Percentiles rank a stretch among this genome's conserved stretches.
phyloP scores from a whole-genome alignment of 352 stramenopile species.

The Phytophthora tubulina region DNA sequence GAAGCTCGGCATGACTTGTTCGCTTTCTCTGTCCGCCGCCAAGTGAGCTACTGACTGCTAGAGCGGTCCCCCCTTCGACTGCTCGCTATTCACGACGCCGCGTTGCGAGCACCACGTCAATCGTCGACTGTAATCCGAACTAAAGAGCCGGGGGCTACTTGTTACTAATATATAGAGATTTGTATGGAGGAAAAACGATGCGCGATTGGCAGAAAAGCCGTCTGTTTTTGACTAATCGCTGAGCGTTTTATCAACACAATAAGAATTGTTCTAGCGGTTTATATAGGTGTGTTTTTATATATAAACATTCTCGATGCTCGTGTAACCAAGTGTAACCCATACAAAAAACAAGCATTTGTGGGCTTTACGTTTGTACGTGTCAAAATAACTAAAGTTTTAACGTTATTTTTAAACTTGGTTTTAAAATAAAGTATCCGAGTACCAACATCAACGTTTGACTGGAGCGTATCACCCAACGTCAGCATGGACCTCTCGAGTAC shows the following conservation, averaged over 20 bases:
- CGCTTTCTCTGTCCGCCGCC: conserved; percentile 23
- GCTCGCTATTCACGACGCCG: conserved; percentile 28
- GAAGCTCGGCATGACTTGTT: conserved; percentile 66
- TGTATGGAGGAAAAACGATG: conserved; percentile 33
- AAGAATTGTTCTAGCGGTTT: too few species aligned
- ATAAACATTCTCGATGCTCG: too few species aligned
- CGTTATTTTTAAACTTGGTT: too few species aligned
- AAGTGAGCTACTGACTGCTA: conserved; percentile 33
- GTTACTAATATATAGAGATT: conserved; percentile 21
- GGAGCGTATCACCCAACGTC: conserved; percentile 19
- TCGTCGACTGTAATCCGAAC: conserved; percentile 33
- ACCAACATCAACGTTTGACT: conserved; percentile 17
- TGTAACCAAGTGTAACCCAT: too few species aligned
- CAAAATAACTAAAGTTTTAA: too few species aligned
- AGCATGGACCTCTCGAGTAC: conserved; percentile 35
- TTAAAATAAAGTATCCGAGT: too few species aligned
- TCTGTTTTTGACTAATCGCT: conserved; percentile 35
- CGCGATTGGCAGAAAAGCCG: conserved; percentile 40
- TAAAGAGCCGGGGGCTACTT: conserved; percentile 25
- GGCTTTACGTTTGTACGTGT: too few species aligned
- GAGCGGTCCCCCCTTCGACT: conserved; percentile 16
- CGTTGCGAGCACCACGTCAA: conserved; percentile 27
- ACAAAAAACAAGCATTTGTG: too few species aligned
- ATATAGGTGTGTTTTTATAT: too few species aligned
- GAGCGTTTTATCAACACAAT: background rate